Conservation (phyloP, 1,284 basidiomycete species). For the Albatrellus sp. region DNA sequence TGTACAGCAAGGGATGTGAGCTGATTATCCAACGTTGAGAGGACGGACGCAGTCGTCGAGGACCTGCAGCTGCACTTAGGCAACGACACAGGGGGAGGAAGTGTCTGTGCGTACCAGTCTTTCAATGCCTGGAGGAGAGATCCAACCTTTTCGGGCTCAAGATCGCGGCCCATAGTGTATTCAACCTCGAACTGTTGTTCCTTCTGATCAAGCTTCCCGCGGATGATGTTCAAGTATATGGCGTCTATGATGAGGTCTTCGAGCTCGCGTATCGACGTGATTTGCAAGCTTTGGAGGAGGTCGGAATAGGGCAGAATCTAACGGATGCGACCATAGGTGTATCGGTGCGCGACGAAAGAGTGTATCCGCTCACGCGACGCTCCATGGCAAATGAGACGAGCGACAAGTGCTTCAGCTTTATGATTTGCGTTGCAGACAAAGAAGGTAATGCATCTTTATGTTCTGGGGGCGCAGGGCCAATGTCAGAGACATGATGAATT, state of each 20-base stretch:
- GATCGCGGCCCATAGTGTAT: conserved; percentile 82
- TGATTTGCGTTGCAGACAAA: conserved; percentile 60
- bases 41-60: conserved; percentile 51
- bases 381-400: conserved; percentile 71
- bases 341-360: not conserved
- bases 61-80: conserved; percentile 35
- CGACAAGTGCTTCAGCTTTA: conserved; percentile 86
- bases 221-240: conserved; percentile 82
- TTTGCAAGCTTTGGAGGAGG: conserved; percentile 54
- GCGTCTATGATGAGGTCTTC: conserved; percentile 95
- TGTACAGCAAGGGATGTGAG: conserved; percentile 32
- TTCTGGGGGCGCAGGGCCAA: conserved; percentile 27
- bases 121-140: conserved; percentile 47
- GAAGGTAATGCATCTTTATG: conserved; percentile 54
- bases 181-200: conserved; percentile 79
- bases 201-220: conserved; percentile 87
- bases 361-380: conserved; percentile 40
- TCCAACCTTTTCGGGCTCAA: conserved; percentile 57
- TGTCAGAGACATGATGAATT: not conserved
- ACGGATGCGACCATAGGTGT: not conserved
- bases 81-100: not conserved
- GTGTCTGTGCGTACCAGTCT: conserved; percentile 48
- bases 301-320: conserved; percentile 68
- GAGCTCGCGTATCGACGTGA: conserved; percentile 70
- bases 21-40: conserved; percentile 44